A percentile compares a stretch with the other conserved stretches of the same genome.
These are phyloP conservation scores for Diaporthe ilicicola DNA, from an alignment of 2,329 filamentous ascomycete genomes.

Conservation along the genomic window DNA sequence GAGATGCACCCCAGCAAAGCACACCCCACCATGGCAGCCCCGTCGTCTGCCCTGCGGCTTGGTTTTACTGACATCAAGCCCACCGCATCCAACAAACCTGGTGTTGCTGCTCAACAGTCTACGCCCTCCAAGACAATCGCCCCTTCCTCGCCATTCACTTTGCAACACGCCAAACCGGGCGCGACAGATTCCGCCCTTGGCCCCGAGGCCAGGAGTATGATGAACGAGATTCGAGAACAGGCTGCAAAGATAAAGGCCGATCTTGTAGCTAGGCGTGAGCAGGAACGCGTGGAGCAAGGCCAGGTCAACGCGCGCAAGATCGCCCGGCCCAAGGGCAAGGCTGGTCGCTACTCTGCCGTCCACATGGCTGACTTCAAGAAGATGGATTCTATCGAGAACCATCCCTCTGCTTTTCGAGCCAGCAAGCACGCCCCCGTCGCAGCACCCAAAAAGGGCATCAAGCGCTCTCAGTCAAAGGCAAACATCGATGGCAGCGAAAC, in stretches of 20 bases:
- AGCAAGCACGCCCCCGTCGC: constrained; percentile 61
- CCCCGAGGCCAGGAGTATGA: constrained; percentile 66
- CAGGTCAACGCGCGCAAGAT: constrained; percentile 70
- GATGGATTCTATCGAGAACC: constrained; percentile 94
- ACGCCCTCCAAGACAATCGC: constrained; percentile 70
- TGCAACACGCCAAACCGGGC: constrained; percentile 64
- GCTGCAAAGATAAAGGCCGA: constrained; percentile 75
- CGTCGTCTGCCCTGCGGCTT: constrained; percentile 81
- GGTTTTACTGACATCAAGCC: constrained; percentile 82
- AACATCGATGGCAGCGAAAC: constrained; percentile 69
- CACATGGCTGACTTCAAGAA: constrained; percentile 93
- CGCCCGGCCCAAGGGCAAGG: constrained; percentile 80
- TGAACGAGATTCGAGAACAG: constrained; percentile 76
- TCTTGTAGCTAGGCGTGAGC: constrained; percentile 69
- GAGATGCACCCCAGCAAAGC: constrained; percentile 94
- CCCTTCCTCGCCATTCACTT: constrained; percentile 70
- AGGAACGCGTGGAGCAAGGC: constrained; percentile 57
- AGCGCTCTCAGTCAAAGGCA: constrained; percentile 59
- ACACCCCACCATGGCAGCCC: constrained; percentile 77
- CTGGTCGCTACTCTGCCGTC: constrained; percentile 80
- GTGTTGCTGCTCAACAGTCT: constrained; percentile 52
- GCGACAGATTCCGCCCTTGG: constrained; percentile 62
- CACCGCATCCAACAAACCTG: constrained; percentile 52
- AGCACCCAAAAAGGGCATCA: constrained; percentile 51
- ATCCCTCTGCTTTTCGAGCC: constrained; percentile 80